phyloP scores from a whole-genome alignment of 768 basidiomycete species.

The Pisolithus albus region DNA sequence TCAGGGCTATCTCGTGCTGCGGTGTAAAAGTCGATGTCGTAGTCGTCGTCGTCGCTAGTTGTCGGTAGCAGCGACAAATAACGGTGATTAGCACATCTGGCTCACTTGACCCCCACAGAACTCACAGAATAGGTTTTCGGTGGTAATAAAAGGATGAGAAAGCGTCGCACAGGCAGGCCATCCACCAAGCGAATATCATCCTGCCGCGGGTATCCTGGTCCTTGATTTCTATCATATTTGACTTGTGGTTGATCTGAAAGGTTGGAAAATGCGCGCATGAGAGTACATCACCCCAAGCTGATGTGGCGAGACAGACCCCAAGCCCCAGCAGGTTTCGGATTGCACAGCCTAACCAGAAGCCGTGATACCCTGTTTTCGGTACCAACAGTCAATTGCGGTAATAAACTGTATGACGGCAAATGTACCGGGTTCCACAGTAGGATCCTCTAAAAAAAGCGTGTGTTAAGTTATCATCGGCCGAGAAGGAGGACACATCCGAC shows the following conservation, averaged over 20 bases:
- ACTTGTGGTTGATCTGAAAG: slow-evolving; percentile 74
- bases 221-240: slow-evolving; percentile 64
- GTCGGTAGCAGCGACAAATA: slow-evolving; percentile 2
- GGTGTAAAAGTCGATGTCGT: slow-evolving; percentile 84
- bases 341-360: slow-evolving; percentile 76
- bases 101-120: slow-evolving; percentile 8
- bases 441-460: slow-evolving; percentile 47
- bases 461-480: slow-evolving; percentile 4
- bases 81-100: slow-evolving; percentile 16
- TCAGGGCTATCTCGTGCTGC: slow-evolving; percentile 58
- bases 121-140: slow-evolving; percentile 70
- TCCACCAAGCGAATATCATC: slow-evolving; percentile 93
- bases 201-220: slow-evolving; percentile 73
- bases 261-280: slow-evolving; percentile 3
- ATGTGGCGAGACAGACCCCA: slow-evolving; percentile 37
- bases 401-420: slow-evolving; percentile 10
- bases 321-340: slow-evolving; percentile 76
- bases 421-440: slow-evolving; percentile 64
- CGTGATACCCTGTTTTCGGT: slow-evolving; percentile 57
- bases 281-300: background rate
- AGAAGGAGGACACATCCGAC: background rate
- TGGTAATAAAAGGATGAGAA: slow-evolving; percentile 81
- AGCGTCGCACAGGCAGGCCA: slow-evolving; percentile 80
- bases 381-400: slow-evolving; percentile 12
- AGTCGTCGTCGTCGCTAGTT: slow-evolving; percentile 72